Base-by-base conservation (phyloP, 306 rosid genomes). In the Ziziphus jujuba region DNA sequence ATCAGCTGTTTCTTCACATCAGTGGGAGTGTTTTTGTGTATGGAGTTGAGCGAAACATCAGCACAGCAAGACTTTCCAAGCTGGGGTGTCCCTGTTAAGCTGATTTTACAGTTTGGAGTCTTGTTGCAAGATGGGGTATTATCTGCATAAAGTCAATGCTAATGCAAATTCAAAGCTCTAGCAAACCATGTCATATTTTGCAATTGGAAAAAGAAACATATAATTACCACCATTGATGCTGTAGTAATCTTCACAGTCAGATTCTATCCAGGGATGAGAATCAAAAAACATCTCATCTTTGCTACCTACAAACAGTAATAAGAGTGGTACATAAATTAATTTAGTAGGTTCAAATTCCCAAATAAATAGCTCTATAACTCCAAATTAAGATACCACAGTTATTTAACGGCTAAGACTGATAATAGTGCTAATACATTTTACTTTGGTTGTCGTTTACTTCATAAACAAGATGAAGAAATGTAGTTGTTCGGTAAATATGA, bases 211-310 rank as follows among this genome's bases (percentile, higher is more conserved):
- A 34, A 7, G 5, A 34, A 6, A 17, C 22, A 36, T n/a, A 19
- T 63, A 31, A 47, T 65, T 63, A 84, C 88, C 89, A 24, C 83
- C 74, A 40, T 76, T 77, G 45, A 75, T 77, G 51, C 89, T 84
- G 65, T 67, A 75, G 81, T 38, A 84, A 70, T 84, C 89, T 56
- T 84, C 89, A 38, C 59, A 70, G 20, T 84, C 89, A 38, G 89
- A 84, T 40, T 81, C 85, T 35, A 65, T 17, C 74, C 66, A 51
- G 9, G 71, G 61, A 2, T 60, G 72, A 20, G 81, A 63, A 70
- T 75, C 75, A 28, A 80, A 77, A 21, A 74, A 78, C 36, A 77
- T 28, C 17, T 83, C 87, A 3, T 80, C 79, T 8, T 28, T 59
- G 19, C 43, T 61, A 68, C 83, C 83, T 84, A 40, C 45, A 40